These are phyloP conservation scores for Pichia cactophila DNA, from an alignment of 1,139 yeast species.

Conservation along the genomic window DNA sequence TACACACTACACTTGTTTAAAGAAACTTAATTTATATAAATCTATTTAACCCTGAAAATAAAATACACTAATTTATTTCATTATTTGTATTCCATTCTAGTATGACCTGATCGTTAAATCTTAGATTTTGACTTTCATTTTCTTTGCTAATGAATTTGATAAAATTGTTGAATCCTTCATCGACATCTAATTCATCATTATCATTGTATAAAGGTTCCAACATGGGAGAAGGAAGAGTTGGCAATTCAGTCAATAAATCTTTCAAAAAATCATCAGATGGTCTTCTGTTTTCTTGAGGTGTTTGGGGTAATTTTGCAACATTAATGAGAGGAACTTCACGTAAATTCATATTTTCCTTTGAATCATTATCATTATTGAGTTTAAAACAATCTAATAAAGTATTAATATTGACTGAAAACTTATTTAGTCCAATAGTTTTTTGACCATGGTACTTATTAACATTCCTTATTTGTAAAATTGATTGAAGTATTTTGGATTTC, in stretches of 20 bases:
- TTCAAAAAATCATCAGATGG: neutral
- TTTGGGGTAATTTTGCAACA: neutral
- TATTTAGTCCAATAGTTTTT: conserved; percentile 1
- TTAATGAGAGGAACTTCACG: neutral
- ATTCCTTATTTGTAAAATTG: conserved; percentile 22
- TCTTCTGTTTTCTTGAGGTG: neutral
- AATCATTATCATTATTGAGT: neutral
- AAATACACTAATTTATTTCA: neutral
- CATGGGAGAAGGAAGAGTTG: neutral
- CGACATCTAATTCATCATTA: neutral
- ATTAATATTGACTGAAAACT: neutral
- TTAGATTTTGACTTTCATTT: neutral
- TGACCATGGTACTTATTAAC: conserved; percentile 7
- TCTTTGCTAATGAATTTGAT: conserved; percentile 5
- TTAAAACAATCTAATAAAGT: neutral
- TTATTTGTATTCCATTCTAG: conserved; percentile 5
- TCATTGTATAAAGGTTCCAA: neutral
- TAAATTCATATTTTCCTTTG: neutral
- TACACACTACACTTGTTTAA: too few species aligned
- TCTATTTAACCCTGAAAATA: too few species aligned
- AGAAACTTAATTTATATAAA: too few species aligned
- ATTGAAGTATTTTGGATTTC: conserved; percentile 20
- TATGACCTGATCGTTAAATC: conserved; percentile 2
- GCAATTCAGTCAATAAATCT: neutral
- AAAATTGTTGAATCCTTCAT: conserved; percentile 2